phyloP scores from a whole-genome alignment of 108 stramenopile genomes.

The Discostella stelligeroides region DNA sequence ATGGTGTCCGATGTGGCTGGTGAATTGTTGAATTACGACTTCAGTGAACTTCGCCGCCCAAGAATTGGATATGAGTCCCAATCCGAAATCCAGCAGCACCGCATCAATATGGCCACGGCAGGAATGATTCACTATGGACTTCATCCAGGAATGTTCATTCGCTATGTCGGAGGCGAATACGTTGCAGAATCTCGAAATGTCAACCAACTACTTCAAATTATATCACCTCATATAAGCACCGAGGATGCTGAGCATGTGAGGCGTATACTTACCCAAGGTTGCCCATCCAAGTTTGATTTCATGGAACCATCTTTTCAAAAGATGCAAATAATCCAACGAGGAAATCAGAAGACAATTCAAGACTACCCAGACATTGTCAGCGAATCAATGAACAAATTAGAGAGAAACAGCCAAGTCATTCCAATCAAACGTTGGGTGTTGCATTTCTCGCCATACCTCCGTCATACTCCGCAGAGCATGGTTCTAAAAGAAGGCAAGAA shows the following conservation, averaged over 20 bases:
- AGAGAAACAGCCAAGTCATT: conserved; percentile 10
- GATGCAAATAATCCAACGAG: neutral
- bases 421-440: neutral
- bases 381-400: conserved; percentile 19
- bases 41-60: neutral
- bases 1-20: neutral
- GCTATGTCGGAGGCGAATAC: conserved; percentile 10
- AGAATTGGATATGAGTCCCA: neutral
- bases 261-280: neutral
- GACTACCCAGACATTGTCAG: conserved; percentile 1
- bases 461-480: too few relatives aligned
- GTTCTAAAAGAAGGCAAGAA: neutral
- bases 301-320: neutral
- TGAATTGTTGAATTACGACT: too few relatives aligned
- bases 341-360: conserved; percentile 5
- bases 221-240: neutral
- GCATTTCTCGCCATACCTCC: conserved; percentile 8
- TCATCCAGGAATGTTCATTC: conserved; percentile 1
- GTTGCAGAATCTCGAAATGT: neutral
- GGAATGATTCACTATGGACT: conserved; percentile 16
- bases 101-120: too few relatives aligned
- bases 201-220: neutral
- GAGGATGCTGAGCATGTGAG: neutral
- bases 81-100: neutral
- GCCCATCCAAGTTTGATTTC: neutral